phyloP scores from a whole-genome alignment of 2,329 filamentous ascomycete genomes.

The Dothideomycetes sp. region DNA sequence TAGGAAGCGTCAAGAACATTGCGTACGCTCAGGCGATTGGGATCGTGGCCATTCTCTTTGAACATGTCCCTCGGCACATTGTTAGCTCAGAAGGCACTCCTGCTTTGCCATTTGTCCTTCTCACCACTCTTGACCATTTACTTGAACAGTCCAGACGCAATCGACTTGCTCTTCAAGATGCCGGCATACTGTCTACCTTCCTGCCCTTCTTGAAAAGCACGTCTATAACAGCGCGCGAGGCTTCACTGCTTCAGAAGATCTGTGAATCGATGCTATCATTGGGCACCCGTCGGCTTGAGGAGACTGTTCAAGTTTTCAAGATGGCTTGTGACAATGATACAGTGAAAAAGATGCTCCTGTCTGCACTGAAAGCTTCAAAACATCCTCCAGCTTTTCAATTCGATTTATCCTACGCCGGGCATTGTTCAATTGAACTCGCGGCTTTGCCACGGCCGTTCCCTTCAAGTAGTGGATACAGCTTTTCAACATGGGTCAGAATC shows the following conservation, averaged over 20 bases:
- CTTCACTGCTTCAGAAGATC: slow-evolving; percentile 49
- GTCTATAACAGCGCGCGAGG: not conserved
- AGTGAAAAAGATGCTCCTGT: slow-evolving; percentile 61
- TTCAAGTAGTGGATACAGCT: slow-evolving; percentile 75
- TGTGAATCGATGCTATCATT: slow-evolving; percentile 62
- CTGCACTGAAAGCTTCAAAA: slow-evolving; percentile 64
- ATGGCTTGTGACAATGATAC: slow-evolving; percentile 43
- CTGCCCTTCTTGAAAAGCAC: slow-evolving; percentile 7
- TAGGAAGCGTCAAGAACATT: too few relatives aligned
- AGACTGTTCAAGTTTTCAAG: slow-evolving; percentile 68
- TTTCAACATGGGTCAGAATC: slow-evolving; percentile 80
- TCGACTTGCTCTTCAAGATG: slow-evolving; percentile 9
- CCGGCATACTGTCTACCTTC: slow-evolving; percentile 10
- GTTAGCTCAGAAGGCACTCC: not conserved
- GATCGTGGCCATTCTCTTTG: not conserved
- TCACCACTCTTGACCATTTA: slow-evolving; percentile 5
- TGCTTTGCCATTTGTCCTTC: slow-evolving; percentile 1
- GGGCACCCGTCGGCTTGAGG: slow-evolving; percentile 70
- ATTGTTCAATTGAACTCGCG: slow-evolving; percentile 80
- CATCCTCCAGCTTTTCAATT: slow-evolving; percentile 85
- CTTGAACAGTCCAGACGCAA: slow-evolving; percentile 9
- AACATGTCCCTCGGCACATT: too few relatives aligned
- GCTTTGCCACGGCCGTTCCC: slow-evolving; percentile 81
- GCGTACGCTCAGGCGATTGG: too few relatives aligned
- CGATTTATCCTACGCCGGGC: slow-evolving; percentile 79